Evolutionary conservation across 345 rosid species (phyloP), one percentile per base, ranked within the genome.

Genomic region (rapeseed (Brassica napus)): DNA sequence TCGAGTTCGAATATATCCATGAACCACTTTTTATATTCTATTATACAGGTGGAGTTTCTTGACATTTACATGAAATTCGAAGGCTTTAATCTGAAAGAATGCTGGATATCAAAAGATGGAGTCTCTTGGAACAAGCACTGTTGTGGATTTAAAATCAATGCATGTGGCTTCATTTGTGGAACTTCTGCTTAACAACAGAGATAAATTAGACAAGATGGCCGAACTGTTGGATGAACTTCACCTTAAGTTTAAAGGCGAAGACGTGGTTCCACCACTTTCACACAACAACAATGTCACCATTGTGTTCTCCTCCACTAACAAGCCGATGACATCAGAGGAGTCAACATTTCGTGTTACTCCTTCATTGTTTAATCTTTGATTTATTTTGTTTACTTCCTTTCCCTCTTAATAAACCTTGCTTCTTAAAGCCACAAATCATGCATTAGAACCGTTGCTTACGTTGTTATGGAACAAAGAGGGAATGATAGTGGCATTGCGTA

Each of bases 71-170:
- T 73, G 69, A 10, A 1, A 30, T 44, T 2, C 7, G 21, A 6
- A 63, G 60, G 60, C 58, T 42, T 62, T 4, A 1, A 62, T 6
- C 14, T 3, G 21, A 8, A 37, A 58, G 23, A 12, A 5, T 37
- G 26, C 7, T 59, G 67, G 66, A 73, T 18, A 62, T 62, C 77
- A 60, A 44, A 30, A 73, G 14, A 62, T 73, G 47, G 69, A 0
- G 16, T 12, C 31, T 11, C 1, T 28, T 63, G 60, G 49, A 0
- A 30, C 3, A 37, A 37, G 8, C 9, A 9, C 9, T 37, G 11
- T 37, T 18, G 8, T 9, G 44, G 9, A 37, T 3, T 16, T 63
- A 73, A n/a, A n/a, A 59, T 4, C 32, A 30, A 6, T 64, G 15
- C 49, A 74, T 11, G 15, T 65, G 14, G 44, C 14, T 32, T 18